A percentile compares a stretch with the other conserved stretches of the same genome.
Evolutionary conservation across 1,284 basidiomycete genomes (phyloP).

Genomic region (Trametes hirsuta): DNA sequence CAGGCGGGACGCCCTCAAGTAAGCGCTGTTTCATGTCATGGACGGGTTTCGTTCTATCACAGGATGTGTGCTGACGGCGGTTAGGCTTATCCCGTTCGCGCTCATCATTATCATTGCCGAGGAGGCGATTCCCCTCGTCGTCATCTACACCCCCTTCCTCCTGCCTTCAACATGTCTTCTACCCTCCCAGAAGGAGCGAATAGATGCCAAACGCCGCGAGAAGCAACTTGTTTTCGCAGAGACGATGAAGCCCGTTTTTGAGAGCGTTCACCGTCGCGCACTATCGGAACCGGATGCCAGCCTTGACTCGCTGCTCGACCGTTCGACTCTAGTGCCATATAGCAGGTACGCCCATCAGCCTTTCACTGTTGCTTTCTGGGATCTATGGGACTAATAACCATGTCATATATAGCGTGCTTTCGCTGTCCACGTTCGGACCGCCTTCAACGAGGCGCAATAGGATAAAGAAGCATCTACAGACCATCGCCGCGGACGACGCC

Average conservation of each 20-base stretch:
- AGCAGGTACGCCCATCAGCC: conserved; percentile 34
- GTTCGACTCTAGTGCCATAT: conserved; percentile 29
- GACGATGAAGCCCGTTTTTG: conserved; percentile 35
- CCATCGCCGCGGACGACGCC: conserved; percentile 61
- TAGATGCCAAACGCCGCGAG: conserved; percentile 61
- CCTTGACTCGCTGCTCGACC: conserved; percentile 27
- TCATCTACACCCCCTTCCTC: conserved; percentile 84
- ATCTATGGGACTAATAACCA: conserved; percentile 7
- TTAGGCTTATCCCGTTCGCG: conserved; percentile 81
- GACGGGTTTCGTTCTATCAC: not conserved
- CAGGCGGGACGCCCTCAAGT: conserved; percentile 71
- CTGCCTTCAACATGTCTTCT: conserved; percentile 88
- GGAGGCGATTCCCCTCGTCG: conserved; percentile 83
- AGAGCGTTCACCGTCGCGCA: conserved; percentile 36
- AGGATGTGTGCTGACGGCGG: not conserved
- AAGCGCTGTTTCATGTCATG: conserved; percentile 25
- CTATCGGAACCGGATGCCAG: conserved; percentile 37
- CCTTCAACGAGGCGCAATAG: conserved; percentile 54
- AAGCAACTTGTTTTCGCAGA: conserved; percentile 46
- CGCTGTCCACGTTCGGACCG: conserved; percentile 61
- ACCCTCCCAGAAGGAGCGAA: conserved; percentile 79
- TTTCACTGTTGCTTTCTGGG: not conserved
- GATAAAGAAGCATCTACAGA: conserved; percentile 56
- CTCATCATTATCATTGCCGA: conserved; percentile 77
- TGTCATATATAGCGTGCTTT: conserved; percentile 50